A percentile compares a stretch with the other conserved stretches of the same genome.
These are phyloP conservation scores for Myxozyma neotropica DNA, from an alignment of 805 yeast species.

Conservation along the genomic window DNA sequence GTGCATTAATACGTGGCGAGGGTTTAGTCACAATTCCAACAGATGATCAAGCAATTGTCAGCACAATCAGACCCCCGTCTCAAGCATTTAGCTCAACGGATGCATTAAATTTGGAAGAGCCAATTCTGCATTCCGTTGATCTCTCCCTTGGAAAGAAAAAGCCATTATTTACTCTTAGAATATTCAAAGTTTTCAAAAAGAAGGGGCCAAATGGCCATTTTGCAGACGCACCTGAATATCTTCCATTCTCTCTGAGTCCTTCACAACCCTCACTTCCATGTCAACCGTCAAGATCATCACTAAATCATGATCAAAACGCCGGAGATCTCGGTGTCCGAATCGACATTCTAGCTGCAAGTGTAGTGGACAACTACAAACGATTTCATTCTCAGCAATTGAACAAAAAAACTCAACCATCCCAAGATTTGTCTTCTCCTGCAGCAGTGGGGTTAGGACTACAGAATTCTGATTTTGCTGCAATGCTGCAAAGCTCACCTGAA, in stretches of 20 bases:
- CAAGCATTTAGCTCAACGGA: slow-evolving; percentile 8
- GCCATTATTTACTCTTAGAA: not conserved
- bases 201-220: not conserved
- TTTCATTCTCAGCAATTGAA: not conserved
- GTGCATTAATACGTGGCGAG: slow-evolving; percentile 32
- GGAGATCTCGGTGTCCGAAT: slow-evolving; percentile 27
- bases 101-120: not conserved
- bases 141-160: not conserved
- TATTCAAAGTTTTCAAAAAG: not conserved
- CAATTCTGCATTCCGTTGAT: not conserved
- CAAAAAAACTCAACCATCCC: not conserved
- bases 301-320: not conserved
- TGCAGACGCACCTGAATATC: not conserved
- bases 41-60: slow-evolving; percentile 33
- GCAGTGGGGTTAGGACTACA: slow-evolving; percentile 5
- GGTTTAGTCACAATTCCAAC: slow-evolving; percentile 12
- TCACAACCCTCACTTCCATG: not conserved
- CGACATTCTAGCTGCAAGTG: slow-evolving; percentile 41
- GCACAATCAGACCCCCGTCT: slow-evolving; percentile 22
- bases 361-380: slow-evolving; percentile 29
- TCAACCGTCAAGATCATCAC: not conserved
- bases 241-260: not conserved
- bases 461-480: not conserved
- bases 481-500: slow-evolving; percentile 14
- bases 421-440: not conserved